Percentiles rank a stretch among this genome's conserved stretches.
These are phyloP conservation scores for Stagonosporopsis chrysanthemi DNA, from an alignment of 2,329 filamentous ascomycete genomes.

Conservation along the genomic window DNA sequence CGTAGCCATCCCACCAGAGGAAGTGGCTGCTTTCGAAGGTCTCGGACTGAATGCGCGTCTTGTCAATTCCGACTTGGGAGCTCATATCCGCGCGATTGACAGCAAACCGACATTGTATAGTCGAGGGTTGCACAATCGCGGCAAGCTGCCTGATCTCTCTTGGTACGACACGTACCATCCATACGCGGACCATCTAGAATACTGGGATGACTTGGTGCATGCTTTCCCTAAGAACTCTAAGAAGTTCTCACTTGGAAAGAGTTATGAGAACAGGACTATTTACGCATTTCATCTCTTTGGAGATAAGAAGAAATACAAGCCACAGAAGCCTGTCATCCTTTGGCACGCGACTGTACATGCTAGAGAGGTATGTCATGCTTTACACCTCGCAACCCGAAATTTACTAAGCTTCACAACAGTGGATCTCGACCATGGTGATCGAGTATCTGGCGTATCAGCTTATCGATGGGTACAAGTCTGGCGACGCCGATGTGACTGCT, in stretches of 20 bases:
- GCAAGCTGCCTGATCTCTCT: slow-evolving; percentile 52
- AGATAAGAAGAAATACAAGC: slow-evolving; percentile 22
- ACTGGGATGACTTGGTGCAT: slow-evolving; percentile 40
- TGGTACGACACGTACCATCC: slow-evolving; percentile 46
- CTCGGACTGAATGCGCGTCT: slow-evolving; percentile 47
- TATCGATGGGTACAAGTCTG: slow-evolving; percentile 38
- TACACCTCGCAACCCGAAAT: rapidly evolving
- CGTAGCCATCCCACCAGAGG: slow-evolving; percentile 51
- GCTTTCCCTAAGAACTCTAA: slow-evolving; percentile 39
- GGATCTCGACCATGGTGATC: slow-evolving; percentile 30
- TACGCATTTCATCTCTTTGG: slow-evolving; percentile 41
- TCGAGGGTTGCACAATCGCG: slow-evolving; percentile 26
- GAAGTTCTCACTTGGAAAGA: slow-evolving; percentile 38
- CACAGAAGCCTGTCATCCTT: slow-evolving; percentile 42
- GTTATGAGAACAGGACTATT: slow-evolving; percentile 42
- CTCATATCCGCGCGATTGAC: slow-evolving; percentile 47
- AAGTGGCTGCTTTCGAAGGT: slow-evolving; percentile 49
- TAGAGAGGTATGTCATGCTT: slow-evolving; percentile 41
- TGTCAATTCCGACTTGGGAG: slow-evolving; percentile 56
- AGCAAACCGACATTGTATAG: slow-evolving; percentile 22
- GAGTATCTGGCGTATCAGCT: slow-evolving; percentile 44
- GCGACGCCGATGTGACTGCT: slow-evolving; percentile 37
- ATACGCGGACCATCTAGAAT: slow-evolving; percentile 41
- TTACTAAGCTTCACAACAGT: slow-evolving; percentile 9
- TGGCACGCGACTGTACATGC: slow-evolving; percentile 47